Conservation (phyloP, 805 yeast genomes). For the Saccharomycopsis sp. region DNA sequence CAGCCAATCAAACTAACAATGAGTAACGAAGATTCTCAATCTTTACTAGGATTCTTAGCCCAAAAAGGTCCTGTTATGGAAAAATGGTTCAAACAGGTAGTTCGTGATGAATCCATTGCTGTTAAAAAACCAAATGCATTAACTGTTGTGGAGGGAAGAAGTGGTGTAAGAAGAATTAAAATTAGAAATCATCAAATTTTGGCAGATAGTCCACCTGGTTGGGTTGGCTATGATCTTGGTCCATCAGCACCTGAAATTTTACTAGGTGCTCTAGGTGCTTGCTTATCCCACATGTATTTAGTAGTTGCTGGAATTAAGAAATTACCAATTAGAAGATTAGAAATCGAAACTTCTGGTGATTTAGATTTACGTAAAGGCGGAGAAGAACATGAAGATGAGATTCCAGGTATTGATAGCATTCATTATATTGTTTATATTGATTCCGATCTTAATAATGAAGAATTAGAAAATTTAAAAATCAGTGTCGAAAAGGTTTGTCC, state of each 20-base stretch:
- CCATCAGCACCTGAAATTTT: constrained; percentile 11
- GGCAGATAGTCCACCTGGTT: constrained; percentile 8
- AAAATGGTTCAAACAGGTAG: constrained; percentile 2
- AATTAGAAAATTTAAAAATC: constrained; percentile 1
- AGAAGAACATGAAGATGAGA: constrained; percentile 3
- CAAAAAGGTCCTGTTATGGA: constrained; percentile 12
- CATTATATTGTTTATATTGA: constrained; percentile 8
- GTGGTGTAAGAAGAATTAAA: constrained; percentile 7
- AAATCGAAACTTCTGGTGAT: constrained; percentile 11
- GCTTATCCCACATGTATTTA: constrained; percentile 10
- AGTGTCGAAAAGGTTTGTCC: constrained; percentile 12
- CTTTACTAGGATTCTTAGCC: constrained; percentile 3
- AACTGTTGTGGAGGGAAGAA: constrained; percentile 9
- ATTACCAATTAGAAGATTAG: constrained; percentile 1
- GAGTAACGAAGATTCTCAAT: constrained; percentile 5
- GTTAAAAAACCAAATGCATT: constrained; percentile 6
- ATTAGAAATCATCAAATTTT: constrained; percentile 8
- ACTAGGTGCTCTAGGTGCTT: constrained; percentile 11
- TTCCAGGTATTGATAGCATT: constrained; percentile 9
- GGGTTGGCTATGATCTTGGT: constrained; percentile 10
- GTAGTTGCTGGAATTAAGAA: constrained; percentile 7
- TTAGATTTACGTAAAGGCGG: constrained; percentile 11
- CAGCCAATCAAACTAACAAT: too few relatives aligned
- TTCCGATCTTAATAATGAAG: constrained; percentile 7
- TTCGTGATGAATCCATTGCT: constrained; percentile 1